These are phyloP conservation scores for Macaranga tanarius DNA, from an alignment of 441 rosid genomes.

Conservation along the genomic window DNA sequence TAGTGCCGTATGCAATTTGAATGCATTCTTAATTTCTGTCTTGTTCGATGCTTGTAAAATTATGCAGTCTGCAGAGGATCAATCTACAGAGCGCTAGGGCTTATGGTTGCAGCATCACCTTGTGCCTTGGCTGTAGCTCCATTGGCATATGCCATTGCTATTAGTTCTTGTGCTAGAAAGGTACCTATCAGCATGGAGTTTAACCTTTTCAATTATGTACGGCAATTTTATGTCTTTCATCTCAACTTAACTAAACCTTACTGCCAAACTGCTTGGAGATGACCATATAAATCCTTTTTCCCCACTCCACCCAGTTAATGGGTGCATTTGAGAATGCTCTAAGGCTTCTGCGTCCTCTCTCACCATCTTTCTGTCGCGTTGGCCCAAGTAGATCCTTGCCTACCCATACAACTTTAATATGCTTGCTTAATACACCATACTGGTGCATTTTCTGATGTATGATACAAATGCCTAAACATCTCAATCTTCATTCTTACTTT, in stretches of 20 bases:
- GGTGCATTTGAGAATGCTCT: not conserved
- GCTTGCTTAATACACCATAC: not conserved
- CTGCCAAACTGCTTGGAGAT: not conserved
- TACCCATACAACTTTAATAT: not conserved
- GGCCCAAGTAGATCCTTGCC: too few relatives aligned
- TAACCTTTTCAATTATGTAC: not conserved
- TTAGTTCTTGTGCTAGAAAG: slow-evolving; percentile 95
- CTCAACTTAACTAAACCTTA: not conserved
- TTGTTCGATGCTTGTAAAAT: slow-evolving; percentile 25
- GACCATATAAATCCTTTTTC: not conserved
- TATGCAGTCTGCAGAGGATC: slow-evolving; percentile 89
- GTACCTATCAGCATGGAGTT: slow-evolving; percentile 34
- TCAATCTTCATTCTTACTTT: not conserved
- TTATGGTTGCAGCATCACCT: slow-evolving; percentile 98
- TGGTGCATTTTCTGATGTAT: not conserved
- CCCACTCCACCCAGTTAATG: not conserved
- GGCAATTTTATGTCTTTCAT: not conserved
- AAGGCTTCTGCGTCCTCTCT: not conserved
- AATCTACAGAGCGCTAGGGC: slow-evolving; percentile 86
- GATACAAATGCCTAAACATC: not conserved
- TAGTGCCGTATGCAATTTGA: not conserved
- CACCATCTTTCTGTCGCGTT: not conserved
- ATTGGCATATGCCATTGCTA: slow-evolving; percentile 91
- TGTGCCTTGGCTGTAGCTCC: slow-evolving; percentile 99
- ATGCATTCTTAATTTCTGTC: not conserved